Evolutionary conservation across 1,139 yeast genomes (phyloP), one percentile per base, ranked within the genome.

Genomic region (Pichia sp.): DNA sequence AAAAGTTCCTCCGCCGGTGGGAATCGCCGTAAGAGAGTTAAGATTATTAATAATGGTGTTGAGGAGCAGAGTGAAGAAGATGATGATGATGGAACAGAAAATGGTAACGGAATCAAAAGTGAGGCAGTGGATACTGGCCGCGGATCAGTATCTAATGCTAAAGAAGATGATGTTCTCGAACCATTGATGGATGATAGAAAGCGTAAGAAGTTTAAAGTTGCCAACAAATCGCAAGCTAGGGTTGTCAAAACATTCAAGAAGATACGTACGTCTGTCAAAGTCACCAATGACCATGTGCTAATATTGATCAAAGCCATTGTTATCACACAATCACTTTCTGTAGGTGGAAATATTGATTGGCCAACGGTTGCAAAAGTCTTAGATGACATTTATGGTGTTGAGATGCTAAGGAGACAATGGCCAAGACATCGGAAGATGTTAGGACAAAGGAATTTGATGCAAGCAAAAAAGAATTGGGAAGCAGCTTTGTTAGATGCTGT

Each of bases 381-480:
- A 58, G 72, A 67, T 1, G 77, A 70, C 16, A 63, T 70, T 44
- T 66, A 65, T 53, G 70, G 73, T 1, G 71, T 75, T 0, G 76
- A 70, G 1, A 59, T 67, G 1, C 66, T 84, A 15, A 75, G 75
- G 53, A 76, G 79, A 48, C 79, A 77, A 57, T 88, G 95, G 95
- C 80, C 84, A 0, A 72, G 75, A 11, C 73, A 84, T 8, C 73
- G 89, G 45, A 79, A 78, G 57, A 73, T 70, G 62, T 72, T 79
- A 63, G 93, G 92, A 1, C 81, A 79, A 0, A 70, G 75, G 23
- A 82, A 81, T 0, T 74, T 85, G 1, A 70, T 70, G 31, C 75
- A 76, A 56, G 85, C 87, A 0, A 75, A 78, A 46, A 77, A 77
- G 50, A 76, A 79, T 3, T 87, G 88, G 79, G 89, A 85, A 62